Percentiles rank a stretch among this genome's conserved stretches.
These are phyloP conservation scores for Citrus cavaleriei DNA, from an alignment of 345 rosid species.

Conservation along the genomic window DNA sequence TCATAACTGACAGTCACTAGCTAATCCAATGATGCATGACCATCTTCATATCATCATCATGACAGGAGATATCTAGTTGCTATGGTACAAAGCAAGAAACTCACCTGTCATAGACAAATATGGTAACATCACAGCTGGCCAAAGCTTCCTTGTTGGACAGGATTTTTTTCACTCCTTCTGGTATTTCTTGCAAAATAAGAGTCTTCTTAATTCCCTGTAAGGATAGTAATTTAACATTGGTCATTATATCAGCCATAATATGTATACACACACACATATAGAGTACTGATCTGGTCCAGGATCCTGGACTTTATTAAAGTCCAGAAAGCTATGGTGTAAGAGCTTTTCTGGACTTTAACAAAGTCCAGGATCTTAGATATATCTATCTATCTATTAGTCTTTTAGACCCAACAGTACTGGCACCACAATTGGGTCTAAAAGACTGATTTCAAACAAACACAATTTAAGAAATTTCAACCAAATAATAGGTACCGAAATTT, in stretches of 20 bases:
- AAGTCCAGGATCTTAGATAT: too few species aligned
- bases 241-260: slow-evolving; percentile 8
- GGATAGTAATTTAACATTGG: slow-evolving; percentile 6
- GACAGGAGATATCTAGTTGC: background rate
- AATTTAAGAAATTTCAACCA: background rate
- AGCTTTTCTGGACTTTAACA: too few species aligned
- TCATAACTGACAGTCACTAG: background rate
- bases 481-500: background rate
- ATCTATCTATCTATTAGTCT: too few species aligned
- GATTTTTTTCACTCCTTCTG: slow-evolving; percentile 53
- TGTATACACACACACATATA: too few species aligned
- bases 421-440: background rate
- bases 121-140: slow-evolving; percentile 69
- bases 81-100: slow-evolving; percentile 10
- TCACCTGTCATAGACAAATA: slow-evolving; percentile 72
- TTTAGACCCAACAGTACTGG: background rate
- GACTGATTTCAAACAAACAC: background rate
- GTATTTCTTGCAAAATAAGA: slow-evolving; percentile 65
- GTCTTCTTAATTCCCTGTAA: slow-evolving; percentile 64
- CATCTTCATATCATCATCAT: background rate
- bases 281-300: too few species aligned
- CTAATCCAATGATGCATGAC: background rate
- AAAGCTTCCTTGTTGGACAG: slow-evolving; percentile 47
- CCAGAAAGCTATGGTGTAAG: too few species aligned
- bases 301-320: too few species aligned